Conservation (phyloP, 2,329 filamentous ascomycete genomes). For the Sarocladiaceae sp. region DNA sequence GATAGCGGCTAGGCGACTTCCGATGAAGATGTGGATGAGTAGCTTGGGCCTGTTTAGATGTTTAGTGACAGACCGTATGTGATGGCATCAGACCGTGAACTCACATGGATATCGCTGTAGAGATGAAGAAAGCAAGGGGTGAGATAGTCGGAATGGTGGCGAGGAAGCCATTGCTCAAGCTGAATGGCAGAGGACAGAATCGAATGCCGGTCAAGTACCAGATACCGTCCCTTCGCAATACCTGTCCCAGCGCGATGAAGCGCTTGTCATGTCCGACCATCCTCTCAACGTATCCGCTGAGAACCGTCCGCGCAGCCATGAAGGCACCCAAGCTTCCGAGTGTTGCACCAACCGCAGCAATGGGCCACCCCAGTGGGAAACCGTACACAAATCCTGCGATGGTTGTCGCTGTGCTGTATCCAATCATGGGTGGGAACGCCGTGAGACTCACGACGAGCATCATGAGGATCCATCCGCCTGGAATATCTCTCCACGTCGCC, state of each 20-base stretch:
- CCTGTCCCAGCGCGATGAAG: conserved; percentile 84
- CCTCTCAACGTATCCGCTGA: conserved; percentile 73
- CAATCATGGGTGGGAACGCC: conserved; percentile 82
- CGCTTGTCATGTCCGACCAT: conserved; percentile 79
- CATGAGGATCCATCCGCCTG: conserved; percentile 69
- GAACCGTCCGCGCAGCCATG: conserved; percentile 70
- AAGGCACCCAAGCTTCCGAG: conserved; percentile 77
- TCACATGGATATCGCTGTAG: conserved; percentile 71
- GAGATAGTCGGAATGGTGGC: conserved; percentile 88
- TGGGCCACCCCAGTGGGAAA: conserved; percentile 68
- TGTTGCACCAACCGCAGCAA: conserved; percentile 75
- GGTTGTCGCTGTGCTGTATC: conserved; percentile 70
- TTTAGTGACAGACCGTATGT: too few relatives aligned
- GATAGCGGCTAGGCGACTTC: conserved; percentile 73
- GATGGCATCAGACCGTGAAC: too few relatives aligned
- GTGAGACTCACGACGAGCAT: conserved; percentile 72
- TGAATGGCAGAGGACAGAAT: conserved; percentile 89
- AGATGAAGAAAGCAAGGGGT: conserved; percentile 69
- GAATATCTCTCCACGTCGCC: conserved; percentile 69
- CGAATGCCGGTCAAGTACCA: conserved; percentile 88
- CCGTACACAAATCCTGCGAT: conserved; percentile 53
- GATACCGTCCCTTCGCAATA: conserved; percentile 84
- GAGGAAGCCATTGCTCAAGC: conserved; percentile 87
- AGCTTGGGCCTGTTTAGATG: conserved; percentile 67
- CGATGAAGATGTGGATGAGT: conserved; percentile 89